phyloP scores from a whole-genome alignment of 768 basidiomycete species.

The Amanita molliuscula region DNA sequence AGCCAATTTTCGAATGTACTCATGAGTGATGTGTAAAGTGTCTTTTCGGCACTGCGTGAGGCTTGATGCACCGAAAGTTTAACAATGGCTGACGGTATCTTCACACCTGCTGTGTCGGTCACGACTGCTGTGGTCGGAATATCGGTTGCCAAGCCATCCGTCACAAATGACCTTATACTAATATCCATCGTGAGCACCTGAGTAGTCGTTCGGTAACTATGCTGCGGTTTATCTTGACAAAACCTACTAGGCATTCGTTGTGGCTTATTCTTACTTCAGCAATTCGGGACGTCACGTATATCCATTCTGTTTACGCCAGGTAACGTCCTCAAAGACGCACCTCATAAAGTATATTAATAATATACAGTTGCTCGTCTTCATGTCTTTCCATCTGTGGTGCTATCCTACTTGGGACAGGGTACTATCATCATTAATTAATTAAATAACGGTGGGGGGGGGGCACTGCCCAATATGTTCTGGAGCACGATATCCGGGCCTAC shows the following conservation, averaged over 20 bases:
- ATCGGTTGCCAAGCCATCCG: constrained; percentile 43
- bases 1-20: neutral
- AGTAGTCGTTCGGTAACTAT: constrained; percentile 7
- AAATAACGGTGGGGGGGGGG: constrained; percentile 31
- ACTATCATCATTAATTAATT: constrained; percentile 54
- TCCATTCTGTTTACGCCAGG: constrained; percentile 45
- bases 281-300: constrained; percentile 47
- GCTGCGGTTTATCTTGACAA: neutral
- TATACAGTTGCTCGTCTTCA: constrained; percentile 29
- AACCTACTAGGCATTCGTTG: constrained; percentile 39
- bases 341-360: constrained; percentile 14
- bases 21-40: constrained; percentile 22
- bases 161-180: constrained; percentile 34
- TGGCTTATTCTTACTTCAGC: constrained; percentile 51
- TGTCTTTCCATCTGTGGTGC: constrained; percentile 52
- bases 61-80: constrained; percentile 21
- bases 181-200: constrained; percentile 59
- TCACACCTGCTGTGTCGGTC: constrained; percentile 62
- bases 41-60: constrained; percentile 47
- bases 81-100: constrained; percentile 58
- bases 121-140: constrained; percentile 61
- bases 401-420: constrained; percentile 67
- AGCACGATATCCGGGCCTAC: constrained; percentile 46
- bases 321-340: constrained; percentile 13
- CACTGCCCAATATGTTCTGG: constrained; percentile 53